phyloP scores from a whole-genome alignment of 257 asterid species.

The Solanum ossicruentum region DNA sequence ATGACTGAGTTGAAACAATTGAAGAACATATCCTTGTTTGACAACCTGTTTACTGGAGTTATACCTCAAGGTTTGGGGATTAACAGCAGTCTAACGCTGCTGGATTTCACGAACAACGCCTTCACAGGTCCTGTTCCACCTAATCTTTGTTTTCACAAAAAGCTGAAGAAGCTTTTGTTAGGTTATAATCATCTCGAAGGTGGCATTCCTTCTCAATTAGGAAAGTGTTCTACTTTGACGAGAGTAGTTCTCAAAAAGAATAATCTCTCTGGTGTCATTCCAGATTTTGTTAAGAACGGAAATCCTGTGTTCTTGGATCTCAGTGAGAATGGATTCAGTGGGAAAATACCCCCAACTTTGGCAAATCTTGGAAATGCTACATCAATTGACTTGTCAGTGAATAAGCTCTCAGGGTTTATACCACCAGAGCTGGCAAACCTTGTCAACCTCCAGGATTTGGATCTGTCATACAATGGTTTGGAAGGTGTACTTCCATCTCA shows the following conservation, averaged over 20 bases:
- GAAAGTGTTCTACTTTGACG: constrained; percentile 42
- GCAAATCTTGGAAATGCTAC: constrained; percentile 31
- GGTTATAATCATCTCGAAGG: constrained; percentile 53
- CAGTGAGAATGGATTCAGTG: constrained; percentile 41
- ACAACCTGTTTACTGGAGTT: constrained; percentile 53
- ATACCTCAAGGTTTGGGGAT: constrained; percentile 75
- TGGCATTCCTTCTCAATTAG: constrained; percentile 45
- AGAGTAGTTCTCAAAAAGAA: constrained; percentile 64
- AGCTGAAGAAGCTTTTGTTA: constrained; percentile 40
- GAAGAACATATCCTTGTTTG: constrained; percentile 35
- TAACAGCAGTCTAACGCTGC: constrained; percentile 33
- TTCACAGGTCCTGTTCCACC: constrained; percentile 76
- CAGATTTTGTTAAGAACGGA: constrained; percentile 34
- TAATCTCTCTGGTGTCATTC: constrained; percentile 51
- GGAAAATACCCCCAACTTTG: constrained; percentile 47
- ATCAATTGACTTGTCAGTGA: constrained; percentile 41
- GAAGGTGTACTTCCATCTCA: constrained; percentile 41
- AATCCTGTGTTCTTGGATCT: constrained; percentile 40
- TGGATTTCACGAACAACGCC: constrained; percentile 55
- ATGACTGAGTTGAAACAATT: constrained; percentile 49
- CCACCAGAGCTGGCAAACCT: constrained; percentile 54
- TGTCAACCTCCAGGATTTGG: constrained; percentile 27
- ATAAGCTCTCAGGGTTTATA: constrained; percentile 40
- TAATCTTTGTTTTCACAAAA: constrained; percentile 53
- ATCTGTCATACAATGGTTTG: constrained; percentile 50